Evolutionary conservation across 1,284 basidiomycete species (phyloP).

Genomic region (Trichosporon sp.): DNA sequence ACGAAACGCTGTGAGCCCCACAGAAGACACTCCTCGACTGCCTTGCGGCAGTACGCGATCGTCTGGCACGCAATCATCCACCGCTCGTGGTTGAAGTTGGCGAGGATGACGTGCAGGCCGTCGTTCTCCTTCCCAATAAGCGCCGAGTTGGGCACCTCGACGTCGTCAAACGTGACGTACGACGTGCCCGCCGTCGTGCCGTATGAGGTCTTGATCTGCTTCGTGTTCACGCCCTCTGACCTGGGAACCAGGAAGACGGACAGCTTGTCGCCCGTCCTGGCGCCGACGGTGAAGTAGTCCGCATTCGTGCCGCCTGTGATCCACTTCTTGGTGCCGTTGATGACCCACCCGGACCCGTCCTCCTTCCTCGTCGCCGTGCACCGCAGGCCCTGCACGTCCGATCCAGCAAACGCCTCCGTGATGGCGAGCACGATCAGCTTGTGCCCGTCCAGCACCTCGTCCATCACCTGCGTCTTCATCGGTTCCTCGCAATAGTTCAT

Average conservation of each 20-base stretch:
- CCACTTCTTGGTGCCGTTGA: slow-evolving; percentile 89
- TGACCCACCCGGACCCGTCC: slow-evolving; percentile 71
- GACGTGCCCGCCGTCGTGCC: slow-evolving; percentile 77
- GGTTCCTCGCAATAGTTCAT: slow-evolving; percentile 63
- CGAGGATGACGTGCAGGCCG: slow-evolving; percentile 74
- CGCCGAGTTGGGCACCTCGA: slow-evolving; percentile 79
- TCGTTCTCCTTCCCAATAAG: slow-evolving; percentile 81
- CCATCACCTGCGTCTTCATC: slow-evolving; percentile 64
- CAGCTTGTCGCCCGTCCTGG: slow-evolving; percentile 68
- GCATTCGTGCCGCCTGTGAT: slow-evolving; percentile 78
- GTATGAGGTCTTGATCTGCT: slow-evolving; percentile 82
- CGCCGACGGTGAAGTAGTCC: slow-evolving; percentile 49
- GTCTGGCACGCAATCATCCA: slow-evolving; percentile 30
- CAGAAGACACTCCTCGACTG: slow-evolving; percentile 57
- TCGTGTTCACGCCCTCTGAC: slow-evolving; percentile 77
- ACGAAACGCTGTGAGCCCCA: slow-evolving; percentile 78
- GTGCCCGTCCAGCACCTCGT: slow-evolving; percentile 73
- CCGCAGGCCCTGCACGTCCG: slow-evolving; percentile 80
- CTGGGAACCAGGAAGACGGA: slow-evolving; percentile 82
- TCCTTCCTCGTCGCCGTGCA: slow-evolving; percentile 79
- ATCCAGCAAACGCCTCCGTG: slow-evolving; percentile 87
- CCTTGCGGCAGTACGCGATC: slow-evolving; percentile 29
- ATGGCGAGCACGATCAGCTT: slow-evolving; percentile 81
- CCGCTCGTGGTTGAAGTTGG: slow-evolving; percentile 53
- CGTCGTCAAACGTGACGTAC: slow-evolving; percentile 84